These are phyloP conservation scores for Debaryomyces udenii DNA, from an alignment of 1,139 yeast species.

Conservation along the genomic window DNA sequence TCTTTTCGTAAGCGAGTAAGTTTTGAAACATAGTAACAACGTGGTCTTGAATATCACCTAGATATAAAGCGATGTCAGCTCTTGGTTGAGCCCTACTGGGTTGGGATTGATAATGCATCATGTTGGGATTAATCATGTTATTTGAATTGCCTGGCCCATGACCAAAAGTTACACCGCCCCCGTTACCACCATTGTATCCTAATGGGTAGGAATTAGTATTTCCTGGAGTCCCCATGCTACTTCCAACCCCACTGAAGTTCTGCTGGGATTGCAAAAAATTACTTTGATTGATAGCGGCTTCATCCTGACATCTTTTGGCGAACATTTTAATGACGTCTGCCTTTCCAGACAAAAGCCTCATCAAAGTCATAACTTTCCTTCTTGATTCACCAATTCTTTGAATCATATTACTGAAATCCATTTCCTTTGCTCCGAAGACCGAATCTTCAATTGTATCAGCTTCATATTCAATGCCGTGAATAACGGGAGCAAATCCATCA, in stretches of 20 bases:
- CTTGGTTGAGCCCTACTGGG: slow-evolving; percentile 60
- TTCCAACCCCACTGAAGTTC: slow-evolving; percentile 9
- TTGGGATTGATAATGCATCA: slow-evolving; percentile 22
- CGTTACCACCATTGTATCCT: slow-evolving; percentile 6
- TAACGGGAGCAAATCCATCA: slow-evolving; percentile 90
- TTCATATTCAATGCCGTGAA: slow-evolving; percentile 83
- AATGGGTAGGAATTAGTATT: slow-evolving; percentile 7
- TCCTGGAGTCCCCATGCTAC: slow-evolving; percentile 8
- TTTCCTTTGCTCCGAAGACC: slow-evolving; percentile 39
- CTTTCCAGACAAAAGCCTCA: slow-evolving; percentile 88
- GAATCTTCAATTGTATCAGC: slow-evolving; percentile 93
- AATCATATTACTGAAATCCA: slow-evolving; percentile 72
- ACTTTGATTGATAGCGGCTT: slow-evolving; percentile 25
- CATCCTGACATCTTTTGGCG: slow-evolving; percentile 93
- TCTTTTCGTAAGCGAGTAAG: slow-evolving; percentile 28
- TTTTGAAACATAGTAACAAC: slow-evolving; percentile 30
- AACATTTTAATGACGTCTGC: slow-evolving; percentile 98
- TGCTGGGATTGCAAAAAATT: slow-evolving; percentile 9
- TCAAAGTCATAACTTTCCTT: slow-evolving; percentile 86
- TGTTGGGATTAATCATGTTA: slow-evolving; percentile 17
- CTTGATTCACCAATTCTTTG: slow-evolving; percentile 86
- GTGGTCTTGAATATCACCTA: slow-evolving; percentile 85
- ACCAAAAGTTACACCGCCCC: slow-evolving; percentile 4
- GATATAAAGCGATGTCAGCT: slow-evolving; percentile 80
- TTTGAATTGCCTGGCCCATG: slow-evolving; percentile 21